Conservation (phyloP, 441 rosid genomes). For the Jatropha multifida region DNA sequence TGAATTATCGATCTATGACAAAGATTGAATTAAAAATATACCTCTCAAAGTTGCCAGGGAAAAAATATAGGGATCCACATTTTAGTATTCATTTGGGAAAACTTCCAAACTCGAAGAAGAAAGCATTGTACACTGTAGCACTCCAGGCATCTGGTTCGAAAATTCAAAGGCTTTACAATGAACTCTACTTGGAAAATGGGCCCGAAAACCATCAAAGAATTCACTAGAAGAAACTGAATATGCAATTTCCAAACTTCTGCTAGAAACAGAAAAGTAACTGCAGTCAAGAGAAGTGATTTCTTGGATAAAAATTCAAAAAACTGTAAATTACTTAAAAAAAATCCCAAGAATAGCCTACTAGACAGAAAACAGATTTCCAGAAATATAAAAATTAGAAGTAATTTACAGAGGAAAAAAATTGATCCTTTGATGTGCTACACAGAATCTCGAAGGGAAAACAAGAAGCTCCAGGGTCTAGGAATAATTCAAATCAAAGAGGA, state of each 20-base stretch:
- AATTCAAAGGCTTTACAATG: conserved; percentile 15
- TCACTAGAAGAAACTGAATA: conserved; percentile 3
- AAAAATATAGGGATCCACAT: conserved; percentile 5
- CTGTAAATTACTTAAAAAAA: neutral
- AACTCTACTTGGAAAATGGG: conserved; percentile 8
- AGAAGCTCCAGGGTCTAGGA: neutral
- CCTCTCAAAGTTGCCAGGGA: conserved; percentile 20
- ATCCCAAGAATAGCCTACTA: neutral
- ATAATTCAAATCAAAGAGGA: neutral
- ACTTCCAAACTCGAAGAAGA: conserved; percentile 4
- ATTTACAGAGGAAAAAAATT: neutral
- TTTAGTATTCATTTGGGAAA: conserved; percentile 1
- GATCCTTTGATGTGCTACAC: neutral
- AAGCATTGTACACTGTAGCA: conserved; percentile 15
- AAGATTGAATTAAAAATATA: neutral
- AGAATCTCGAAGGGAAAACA: neutral
- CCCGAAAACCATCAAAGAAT: conserved; percentile 21
- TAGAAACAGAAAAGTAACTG: neutral
- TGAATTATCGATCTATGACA: neutral
- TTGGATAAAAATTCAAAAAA: neutral
- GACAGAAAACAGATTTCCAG: neutral
- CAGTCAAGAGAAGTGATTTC: too few relatives aligned
- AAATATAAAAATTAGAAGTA: neutral
- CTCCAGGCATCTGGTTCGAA: conserved; percentile 23
- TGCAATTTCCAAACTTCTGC: conserved; percentile 19